Percentiles rank a stretch among this genome's conserved stretches.
Conservation (phyloP, 129 eudicot species). For the Cynara cardunculus region DNA sequence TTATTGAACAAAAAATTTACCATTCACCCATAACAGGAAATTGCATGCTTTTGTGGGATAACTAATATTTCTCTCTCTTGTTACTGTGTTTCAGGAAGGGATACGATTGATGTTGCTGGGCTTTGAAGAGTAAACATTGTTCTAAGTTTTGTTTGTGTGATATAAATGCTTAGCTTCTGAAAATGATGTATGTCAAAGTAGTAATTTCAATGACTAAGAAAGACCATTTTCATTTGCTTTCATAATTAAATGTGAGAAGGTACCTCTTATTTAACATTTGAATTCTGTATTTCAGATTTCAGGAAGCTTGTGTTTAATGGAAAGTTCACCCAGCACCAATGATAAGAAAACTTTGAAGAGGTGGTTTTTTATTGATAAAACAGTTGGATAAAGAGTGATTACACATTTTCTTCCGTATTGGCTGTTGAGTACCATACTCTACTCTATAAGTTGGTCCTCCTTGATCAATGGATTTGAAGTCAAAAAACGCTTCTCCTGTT, state of each 20-base stretch:
- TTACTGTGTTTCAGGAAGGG: constrained; percentile 17
- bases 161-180: constrained; percentile 40
- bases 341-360: constrained; percentile 71
- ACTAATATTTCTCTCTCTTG: neutral
- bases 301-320: constrained; percentile 56
- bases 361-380: constrained; percentile 87
- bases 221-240: neutral
- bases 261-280: neutral
- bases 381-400: constrained; percentile 46
- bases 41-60: neutral
- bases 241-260: neutral
- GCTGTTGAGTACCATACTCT: neutral
- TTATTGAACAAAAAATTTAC: neutral
- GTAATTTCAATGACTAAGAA: neutral
- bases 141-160: constrained; percentile 20
- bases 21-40: neutral
- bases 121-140: constrained; percentile 5
- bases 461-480: constrained; percentile 58
- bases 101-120: neutral
- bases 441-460: neutral
- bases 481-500: constrained; percentile 63
- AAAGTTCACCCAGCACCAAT: constrained; percentile 50
- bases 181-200: constrained; percentile 50
- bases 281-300: constrained; percentile 33
- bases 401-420: neutral